Conservation (phyloP, 371 early-diverging fungal genomes). For the Mortierella sp. region DNA sequence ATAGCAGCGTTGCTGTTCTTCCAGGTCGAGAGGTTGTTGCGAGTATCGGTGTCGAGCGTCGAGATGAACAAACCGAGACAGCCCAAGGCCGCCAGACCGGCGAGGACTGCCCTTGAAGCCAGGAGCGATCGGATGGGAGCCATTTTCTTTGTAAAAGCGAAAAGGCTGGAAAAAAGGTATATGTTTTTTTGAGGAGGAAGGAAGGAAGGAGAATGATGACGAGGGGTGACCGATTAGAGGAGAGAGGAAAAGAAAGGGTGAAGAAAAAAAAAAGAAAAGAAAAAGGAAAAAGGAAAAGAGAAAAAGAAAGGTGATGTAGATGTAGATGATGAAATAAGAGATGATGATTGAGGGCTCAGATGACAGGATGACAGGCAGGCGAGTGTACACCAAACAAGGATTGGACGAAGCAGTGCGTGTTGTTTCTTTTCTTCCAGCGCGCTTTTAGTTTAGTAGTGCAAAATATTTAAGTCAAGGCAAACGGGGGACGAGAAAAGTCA, state of each 20-base stretch:
- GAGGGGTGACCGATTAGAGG: not conserved
- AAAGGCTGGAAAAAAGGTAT: not conserved
- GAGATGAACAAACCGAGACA: constrained; percentile 40
- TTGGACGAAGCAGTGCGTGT: no score
- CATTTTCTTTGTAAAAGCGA: constrained; percentile 8
- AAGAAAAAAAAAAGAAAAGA: not conserved
- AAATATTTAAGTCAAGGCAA: no score
- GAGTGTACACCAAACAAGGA: not conserved
- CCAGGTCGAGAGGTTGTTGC: constrained; percentile 18
- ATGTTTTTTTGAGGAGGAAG: not conserved
- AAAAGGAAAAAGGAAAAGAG: not conserved
- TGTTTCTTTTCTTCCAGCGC: no score
- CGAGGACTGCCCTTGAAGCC: constrained; percentile 44
- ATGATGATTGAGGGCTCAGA: not conserved
- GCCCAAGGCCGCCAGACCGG: constrained; percentile 29
- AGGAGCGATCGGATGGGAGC: constrained; percentile 38
- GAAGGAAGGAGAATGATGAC: not conserved
- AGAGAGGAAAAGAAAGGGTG: not conserved
- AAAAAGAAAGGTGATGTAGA: not conserved
- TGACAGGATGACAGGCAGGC: not conserved
- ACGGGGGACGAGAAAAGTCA: no score
- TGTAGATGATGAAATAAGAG: not conserved
- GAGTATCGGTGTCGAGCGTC: constrained; percentile 22
- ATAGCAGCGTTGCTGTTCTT: not conserved
- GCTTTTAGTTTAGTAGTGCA: no score